Conservation (phyloP, 164 flowering plant species). For the Vitis cinerea region DNA sequence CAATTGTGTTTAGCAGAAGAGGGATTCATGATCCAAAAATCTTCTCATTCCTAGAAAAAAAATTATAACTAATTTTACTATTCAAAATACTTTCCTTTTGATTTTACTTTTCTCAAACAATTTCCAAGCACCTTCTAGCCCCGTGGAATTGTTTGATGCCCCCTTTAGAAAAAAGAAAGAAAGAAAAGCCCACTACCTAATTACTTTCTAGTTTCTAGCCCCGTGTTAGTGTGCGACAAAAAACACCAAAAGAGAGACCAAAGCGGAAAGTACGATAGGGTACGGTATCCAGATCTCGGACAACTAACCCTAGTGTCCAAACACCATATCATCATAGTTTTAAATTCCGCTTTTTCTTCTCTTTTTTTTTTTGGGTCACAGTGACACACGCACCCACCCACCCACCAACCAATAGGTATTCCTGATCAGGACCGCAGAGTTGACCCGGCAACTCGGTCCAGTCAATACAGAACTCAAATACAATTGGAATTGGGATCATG, state of each 20-base stretch:
- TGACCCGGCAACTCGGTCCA: constrained; percentile 7
- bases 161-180: not conserved
- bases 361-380: too few relatives aligned
- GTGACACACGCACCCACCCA: too few relatives aligned
- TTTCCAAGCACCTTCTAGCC: not conserved
- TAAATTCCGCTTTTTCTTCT: too few relatives aligned
- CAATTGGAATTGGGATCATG: not conserved
- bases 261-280: not conserved
- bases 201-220: too few relatives aligned
- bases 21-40: not conserved
- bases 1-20: not conserved
- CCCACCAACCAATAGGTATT: too few relatives aligned
- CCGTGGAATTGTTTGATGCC: not conserved
- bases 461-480: not conserved
- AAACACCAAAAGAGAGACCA: not conserved
- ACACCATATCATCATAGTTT: too few relatives aligned
- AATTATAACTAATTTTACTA: too few relatives aligned
- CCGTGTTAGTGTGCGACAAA: not conserved
- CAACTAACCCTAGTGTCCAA: too few relatives aligned
- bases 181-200: not conserved
- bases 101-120: not conserved
- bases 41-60: too few relatives aligned
- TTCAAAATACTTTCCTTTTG: not conserved
- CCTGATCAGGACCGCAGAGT: not conserved
- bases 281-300: too few relatives aligned